Conservation (phyloP, 441 rosid genomes). For the Bruguiera hainesii region DNA sequence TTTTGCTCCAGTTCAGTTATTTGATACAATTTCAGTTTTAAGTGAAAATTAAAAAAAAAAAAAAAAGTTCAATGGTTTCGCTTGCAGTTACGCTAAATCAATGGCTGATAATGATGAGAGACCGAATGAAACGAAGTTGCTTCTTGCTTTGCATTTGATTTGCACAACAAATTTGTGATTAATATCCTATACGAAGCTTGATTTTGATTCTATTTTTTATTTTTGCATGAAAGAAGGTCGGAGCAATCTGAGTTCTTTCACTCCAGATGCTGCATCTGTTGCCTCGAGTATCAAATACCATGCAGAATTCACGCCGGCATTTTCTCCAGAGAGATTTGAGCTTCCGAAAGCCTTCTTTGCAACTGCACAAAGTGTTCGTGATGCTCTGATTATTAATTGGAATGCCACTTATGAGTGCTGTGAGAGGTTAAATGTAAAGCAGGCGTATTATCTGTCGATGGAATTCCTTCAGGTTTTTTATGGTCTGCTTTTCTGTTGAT, state of each 20-base stretch:
- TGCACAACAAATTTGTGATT: background rate
- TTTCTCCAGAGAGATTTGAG: conserved; percentile 75
- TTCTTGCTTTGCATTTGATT: background rate
- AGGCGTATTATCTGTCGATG: conserved; percentile 91
- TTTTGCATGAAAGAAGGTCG: conserved; percentile 36
- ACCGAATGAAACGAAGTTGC: background rate
- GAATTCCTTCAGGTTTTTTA: conserved; percentile 83
- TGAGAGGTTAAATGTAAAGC: conserved; percentile 68
- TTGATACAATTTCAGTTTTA: no score
- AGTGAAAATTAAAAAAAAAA: no score
- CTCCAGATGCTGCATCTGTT: conserved; percentile 60
- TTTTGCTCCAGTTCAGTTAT: no score
- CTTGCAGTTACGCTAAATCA: background rate
- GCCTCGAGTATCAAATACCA: conserved; percentile 80
- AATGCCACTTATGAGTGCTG: conserved; percentile 72
- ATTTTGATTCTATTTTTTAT: background rate
- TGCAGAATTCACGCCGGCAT: conserved; percentile 76
- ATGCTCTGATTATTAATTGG: conserved; percentile 74
- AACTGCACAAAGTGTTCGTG: conserved; percentile 87
- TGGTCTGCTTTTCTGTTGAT: conserved; percentile 10
- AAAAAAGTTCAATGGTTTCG: no score
- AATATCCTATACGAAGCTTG: background rate
- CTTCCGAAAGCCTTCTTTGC: conserved; percentile 78
- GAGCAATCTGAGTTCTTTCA: conserved; percentile 29
- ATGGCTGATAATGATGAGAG: background rate